phyloP scores from a whole-genome alignment of 345 rosid genomes.

The Luvunga scandens region DNA sequence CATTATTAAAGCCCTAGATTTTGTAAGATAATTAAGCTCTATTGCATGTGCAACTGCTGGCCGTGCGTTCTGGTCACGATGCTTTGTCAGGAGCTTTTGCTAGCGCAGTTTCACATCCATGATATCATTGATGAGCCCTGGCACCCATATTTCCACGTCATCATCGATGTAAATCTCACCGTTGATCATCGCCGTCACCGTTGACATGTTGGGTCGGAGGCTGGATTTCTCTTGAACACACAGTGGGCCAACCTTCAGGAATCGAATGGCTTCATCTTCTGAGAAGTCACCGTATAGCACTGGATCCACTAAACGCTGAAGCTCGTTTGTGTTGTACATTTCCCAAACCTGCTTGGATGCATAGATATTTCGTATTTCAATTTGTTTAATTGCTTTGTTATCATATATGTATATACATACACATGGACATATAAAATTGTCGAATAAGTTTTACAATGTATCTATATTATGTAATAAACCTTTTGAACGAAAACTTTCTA shows the following conservation, averaged over 20 bases:
- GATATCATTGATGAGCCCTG: slow-evolving; percentile 21
- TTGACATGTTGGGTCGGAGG: slow-evolving; percentile 28
- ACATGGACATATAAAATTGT: no score
- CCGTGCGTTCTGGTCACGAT: background rate
- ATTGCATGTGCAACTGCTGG: background rate
- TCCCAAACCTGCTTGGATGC: slow-evolving; percentile 33
- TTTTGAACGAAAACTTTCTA: no score
- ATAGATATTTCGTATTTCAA: background rate
- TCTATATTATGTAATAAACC: no score
- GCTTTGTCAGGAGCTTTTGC: background rate
- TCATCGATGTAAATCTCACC: slow-evolving; percentile 12
- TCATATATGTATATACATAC: background rate
- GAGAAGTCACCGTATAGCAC: slow-evolving; percentile 13
- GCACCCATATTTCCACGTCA: slow-evolving; percentile 1
- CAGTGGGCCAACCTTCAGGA: slow-evolving; percentile 25
- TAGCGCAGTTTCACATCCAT: slow-evolving; percentile 20
- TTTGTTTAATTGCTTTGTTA: background rate
- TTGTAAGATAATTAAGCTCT: no score
- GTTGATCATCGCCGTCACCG: slow-evolving; percentile 27
- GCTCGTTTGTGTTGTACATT: slow-evolving; percentile 24
- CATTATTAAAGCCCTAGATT: no score
- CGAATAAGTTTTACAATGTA: no score
- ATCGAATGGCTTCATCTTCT: slow-evolving; percentile 28
- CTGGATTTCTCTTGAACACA: slow-evolving; percentile 35
- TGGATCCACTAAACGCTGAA: slow-evolving; percentile 28